Conservation (phyloP, 2,329 filamentous ascomycete genomes). For the Gaeumannomyces tritici region DNA sequence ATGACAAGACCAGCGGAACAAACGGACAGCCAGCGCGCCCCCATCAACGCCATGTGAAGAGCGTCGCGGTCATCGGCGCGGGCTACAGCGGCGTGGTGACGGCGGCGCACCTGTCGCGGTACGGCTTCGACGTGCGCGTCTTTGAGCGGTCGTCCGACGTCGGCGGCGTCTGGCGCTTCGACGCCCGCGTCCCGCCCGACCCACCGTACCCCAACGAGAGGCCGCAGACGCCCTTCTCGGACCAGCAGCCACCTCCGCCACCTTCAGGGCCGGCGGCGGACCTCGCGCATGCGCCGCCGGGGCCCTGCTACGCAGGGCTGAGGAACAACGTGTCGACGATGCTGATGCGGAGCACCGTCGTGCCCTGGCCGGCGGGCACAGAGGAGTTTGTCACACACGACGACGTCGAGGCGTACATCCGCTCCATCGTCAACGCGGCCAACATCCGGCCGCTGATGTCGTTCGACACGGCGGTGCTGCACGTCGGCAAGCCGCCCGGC, state of each 20-base stretch:
- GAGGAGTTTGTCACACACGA: conserved; percentile 48
- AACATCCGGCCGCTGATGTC: conserved; percentile 38
- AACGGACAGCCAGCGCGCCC: background rate
- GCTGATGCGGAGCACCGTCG: conserved; percentile 31
- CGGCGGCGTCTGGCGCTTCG: conserved; percentile 29
- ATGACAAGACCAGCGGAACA: background rate
- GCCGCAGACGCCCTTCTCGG: conserved; percentile 5
- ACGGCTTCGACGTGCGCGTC: conserved; percentile 24
- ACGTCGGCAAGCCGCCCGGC: conserved; percentile 31
- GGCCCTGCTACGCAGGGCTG: conserved; percentile 46
- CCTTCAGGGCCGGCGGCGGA: conserved; percentile 13
- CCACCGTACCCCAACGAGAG: conserved; percentile 21
- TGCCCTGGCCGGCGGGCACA: conserved; percentile 48
- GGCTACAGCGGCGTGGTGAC: conserved; percentile 29
- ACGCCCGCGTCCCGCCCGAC: conserved; percentile 18
- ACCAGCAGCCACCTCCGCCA: conserved; percentile 15
- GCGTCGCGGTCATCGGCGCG: conserved; percentile 28
- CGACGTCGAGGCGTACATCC: conserved; percentile 49
- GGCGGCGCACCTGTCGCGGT: conserved; percentile 24
- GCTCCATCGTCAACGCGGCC: conserved; percentile 40
- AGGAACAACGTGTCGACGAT: conserved; percentile 69
- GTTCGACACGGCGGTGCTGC: conserved; percentile 51
- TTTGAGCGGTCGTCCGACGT: conserved; percentile 24
- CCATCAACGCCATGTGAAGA: background rate
- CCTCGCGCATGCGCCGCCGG: conserved; percentile 5